Percentiles rank a stretch among this genome's conserved stretches.
These are phyloP conservation scores for Globomyces pollinis-pini DNA, from an alignment of 192 early-diverging fungal genomes.

Conservation along the genomic window DNA sequence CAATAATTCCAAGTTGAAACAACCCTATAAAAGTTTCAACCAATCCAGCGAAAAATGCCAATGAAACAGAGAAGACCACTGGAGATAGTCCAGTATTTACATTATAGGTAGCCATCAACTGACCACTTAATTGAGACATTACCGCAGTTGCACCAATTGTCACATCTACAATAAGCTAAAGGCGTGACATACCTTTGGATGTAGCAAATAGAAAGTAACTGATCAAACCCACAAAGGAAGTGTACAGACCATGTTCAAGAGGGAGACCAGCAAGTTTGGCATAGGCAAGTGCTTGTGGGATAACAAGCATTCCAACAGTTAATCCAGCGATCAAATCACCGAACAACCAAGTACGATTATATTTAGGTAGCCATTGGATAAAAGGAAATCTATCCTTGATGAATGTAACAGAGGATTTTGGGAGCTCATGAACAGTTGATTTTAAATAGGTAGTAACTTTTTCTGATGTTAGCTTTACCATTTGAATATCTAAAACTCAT, in stretches of 20 bases:
- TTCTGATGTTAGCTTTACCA: no score
- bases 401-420: background rate
- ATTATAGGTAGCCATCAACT: slow-evolving; percentile 43
- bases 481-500: no score
- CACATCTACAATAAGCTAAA: no score
- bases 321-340: slow-evolving; percentile 64
- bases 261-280: slow-evolving; percentile 68
- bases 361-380: slow-evolving; percentile 40
- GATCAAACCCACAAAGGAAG: slow-evolving; percentile 60
- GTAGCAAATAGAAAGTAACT: slow-evolving; percentile 69
- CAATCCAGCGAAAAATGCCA: slow-evolving; percentile 69
- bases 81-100: slow-evolving; percentile 12
- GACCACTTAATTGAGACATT: slow-evolving; percentile 65
- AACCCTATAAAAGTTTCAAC: slow-evolving; percentile 65
- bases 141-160: slow-evolving; percentile 74
- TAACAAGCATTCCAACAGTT: slow-evolving; percentile 65
- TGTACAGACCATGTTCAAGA: slow-evolving; percentile 68
- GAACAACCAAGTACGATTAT: slow-evolving; percentile 57
- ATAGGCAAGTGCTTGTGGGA: slow-evolving; percentile 66
- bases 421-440: no score
- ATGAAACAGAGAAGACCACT: slow-evolving; percentile 46
- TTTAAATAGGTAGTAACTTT: no score
- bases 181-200: no score
- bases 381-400: slow-evolving; percentile 35
- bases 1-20: slow-evolving; percentile 73